Evolutionary conservation across 306 rosid species (phyloP).

Genomic region (Delonix regia): DNA sequence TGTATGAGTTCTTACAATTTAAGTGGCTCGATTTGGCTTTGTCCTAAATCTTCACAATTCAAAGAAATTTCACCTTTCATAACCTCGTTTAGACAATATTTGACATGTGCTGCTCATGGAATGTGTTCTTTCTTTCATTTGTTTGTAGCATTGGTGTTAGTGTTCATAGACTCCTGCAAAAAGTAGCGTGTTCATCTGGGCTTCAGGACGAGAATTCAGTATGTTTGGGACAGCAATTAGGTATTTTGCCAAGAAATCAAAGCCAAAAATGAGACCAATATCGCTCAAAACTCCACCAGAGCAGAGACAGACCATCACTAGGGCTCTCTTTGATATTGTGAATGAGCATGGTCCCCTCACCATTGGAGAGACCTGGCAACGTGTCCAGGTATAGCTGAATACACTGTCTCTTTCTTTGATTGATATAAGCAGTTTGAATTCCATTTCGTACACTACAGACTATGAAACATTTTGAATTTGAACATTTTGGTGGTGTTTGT

Average conservation of each 20-base stretch:
- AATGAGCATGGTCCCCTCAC: slow-evolving; percentile 93
- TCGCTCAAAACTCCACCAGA: slow-evolving; percentile 75
- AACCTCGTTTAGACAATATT: background rate
- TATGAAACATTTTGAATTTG: background rate
- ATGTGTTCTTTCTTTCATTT: background rate
- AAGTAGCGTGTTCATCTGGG: background rate
- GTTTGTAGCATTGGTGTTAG: slow-evolving; percentile 4
- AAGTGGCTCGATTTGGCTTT: background rate
- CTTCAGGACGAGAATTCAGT: background rate
- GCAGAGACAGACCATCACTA: slow-evolving; percentile 76
- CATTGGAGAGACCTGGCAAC: slow-evolving; percentile 81
- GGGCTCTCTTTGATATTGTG: slow-evolving; percentile 70
- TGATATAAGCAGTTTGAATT: background rate
- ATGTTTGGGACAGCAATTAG: slow-evolving; percentile 73
- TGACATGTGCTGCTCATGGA: background rate
- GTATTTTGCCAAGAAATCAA: slow-evolving; percentile 63
- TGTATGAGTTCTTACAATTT: background rate
- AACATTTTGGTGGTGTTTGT: background rate
- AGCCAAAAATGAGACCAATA: slow-evolving; percentile 73
- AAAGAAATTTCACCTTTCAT: background rate
- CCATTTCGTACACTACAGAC: background rate
- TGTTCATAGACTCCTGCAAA: background rate
- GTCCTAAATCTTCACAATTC: background rate
- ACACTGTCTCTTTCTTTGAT: background rate
- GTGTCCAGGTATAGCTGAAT: slow-evolving; percentile 56